Evolutionary conservation across 2,329 filamentous ascomycete species (phyloP).

Genomic region (Neocucurbitaria cava): DNA sequence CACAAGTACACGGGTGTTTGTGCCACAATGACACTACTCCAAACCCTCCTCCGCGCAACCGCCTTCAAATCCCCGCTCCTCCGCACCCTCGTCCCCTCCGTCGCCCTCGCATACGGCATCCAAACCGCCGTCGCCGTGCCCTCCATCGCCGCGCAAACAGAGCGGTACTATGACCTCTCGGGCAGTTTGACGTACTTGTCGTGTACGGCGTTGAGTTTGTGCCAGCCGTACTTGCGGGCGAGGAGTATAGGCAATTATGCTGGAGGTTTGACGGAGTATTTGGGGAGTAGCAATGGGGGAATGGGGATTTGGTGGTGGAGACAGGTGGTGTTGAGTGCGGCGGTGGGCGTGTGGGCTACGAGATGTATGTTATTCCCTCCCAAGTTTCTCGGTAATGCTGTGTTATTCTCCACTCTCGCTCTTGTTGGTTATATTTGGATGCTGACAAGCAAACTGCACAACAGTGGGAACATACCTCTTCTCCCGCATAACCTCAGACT

Average conservation of each 20-base stretch:
- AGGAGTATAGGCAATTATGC: constrained; percentile 56
- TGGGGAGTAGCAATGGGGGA: constrained; percentile 37
- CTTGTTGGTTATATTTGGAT: too few species aligned
- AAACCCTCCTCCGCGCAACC: constrained; percentile 64
- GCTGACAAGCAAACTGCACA: too few species aligned
- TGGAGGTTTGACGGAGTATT: constrained; percentile 43
- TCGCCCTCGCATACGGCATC: constrained; percentile 68
- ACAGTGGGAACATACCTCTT: constrained; percentile 71
- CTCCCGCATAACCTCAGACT: constrained; percentile 60
- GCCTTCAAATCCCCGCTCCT: constrained; percentile 69
- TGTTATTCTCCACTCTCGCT: neutral
- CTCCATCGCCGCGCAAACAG: constrained; percentile 65
- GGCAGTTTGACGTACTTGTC: constrained; percentile 72
- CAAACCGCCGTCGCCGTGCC: constrained; percentile 69
- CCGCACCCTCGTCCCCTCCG: constrained; percentile 66
- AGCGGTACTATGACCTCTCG: constrained; percentile 73
- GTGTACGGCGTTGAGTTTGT: constrained; percentile 67
- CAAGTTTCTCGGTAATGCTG: too few species aligned
- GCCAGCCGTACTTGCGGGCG: constrained; percentile 65
- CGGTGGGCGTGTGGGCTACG: constrained; percentile 68
- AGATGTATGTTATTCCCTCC: constrained; percentile 59
- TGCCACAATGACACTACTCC: constrained; percentile 46
- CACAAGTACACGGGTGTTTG: too few species aligned
- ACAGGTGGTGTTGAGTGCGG: constrained; percentile 61
- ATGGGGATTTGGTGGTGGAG: constrained; percentile 63